Base-by-base conservation (phyloP, 1,284 basidiomycete genomes). In the Cerrena zonata region DNA sequence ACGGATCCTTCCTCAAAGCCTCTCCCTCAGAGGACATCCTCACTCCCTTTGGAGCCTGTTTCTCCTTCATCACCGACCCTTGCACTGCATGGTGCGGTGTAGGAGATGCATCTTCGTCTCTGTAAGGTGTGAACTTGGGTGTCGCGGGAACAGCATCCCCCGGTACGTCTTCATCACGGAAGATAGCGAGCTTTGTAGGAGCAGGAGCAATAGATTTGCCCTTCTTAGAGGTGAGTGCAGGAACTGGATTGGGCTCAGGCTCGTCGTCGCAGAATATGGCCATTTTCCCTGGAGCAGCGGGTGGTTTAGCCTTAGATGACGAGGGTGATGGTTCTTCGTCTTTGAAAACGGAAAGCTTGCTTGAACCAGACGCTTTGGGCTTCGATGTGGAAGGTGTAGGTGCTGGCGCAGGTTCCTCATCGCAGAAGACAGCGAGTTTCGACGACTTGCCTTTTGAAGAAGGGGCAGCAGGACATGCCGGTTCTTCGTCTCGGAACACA, bases 1-100 rank as follows among this genome's bases (percentile, higher is more conserved):
- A 68, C 2, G 87, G 87, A 63, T 89, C 84, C 60, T 79, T 86
- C 52, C 85, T 72, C 53, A 89, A 64, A 2, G 85, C 86, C 62
- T 89, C 86, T 13, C 84, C 83, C 64, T 89, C 85, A 1, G 80
- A 77, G 25, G 72, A 65, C 25, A 74, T 65, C 69, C 62, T 49
- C 4, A 39, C 15, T 5, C 72, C 56, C 12, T 53, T 56, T 1
- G 58, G 72, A 34, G 69, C 68, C 51, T 67, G 70, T 64, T 76
- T 79, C 27, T 73, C 69, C 60, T 81, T 86, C 77, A 86, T 85
- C n/a, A 82, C 73, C 15, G 80, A 74, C 37, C 76, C 76, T 19
- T 74, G 69, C 37, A 53, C 52, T 12, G 64, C 47, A 12, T 56
- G 51, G 27, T 48, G 47, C 3, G 61, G 51, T 2, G 55, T 52